Percentiles rank a stretch among this genome's conserved stretches.
Evolutionary conservation across 148 eudicot genomes (phyloP).

Genomic region (Arctostaphylos glauca): DNA sequence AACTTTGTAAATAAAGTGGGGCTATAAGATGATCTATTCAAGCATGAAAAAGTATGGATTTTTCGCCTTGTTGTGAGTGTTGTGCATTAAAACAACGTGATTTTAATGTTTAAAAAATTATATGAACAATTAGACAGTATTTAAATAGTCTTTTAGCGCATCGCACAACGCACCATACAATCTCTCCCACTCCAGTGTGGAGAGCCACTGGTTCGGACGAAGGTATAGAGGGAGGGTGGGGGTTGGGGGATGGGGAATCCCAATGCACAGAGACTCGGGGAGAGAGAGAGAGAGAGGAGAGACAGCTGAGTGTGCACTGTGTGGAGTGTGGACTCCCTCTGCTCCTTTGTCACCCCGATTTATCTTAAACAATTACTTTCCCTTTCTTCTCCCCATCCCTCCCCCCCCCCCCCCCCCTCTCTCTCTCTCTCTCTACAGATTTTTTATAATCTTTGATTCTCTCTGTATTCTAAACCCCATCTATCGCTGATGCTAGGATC

Average conservation of each 20-base stretch:
- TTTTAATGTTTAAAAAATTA: too few species aligned
- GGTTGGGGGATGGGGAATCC: constrained; percentile 14
- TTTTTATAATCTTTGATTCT: neutral
- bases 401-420: too few species aligned
- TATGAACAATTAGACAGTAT: too few species aligned
- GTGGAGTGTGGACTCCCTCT: constrained; percentile 13
- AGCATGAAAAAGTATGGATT: too few species aligned
- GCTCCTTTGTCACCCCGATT: neutral
- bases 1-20: too few species aligned
- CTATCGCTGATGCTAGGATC: neutral
- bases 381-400: too few species aligned
- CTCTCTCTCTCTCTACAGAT: neutral
- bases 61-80: too few species aligned
- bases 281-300: neutral
- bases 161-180: too few species aligned
- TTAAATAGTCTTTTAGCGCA: too few species aligned
- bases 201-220: constrained; percentile 21
- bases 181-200: neutral
- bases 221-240: neutral
- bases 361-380: too few species aligned
- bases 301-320: constrained; percentile 16
- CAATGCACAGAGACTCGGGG: constrained; percentile 12
- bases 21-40: too few species aligned
- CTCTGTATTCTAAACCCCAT: neutral
- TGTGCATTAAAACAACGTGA: too few species aligned